A percentile compares a stretch with the other conserved stretches of the same genome.
Evolutionary conservation across 192 early-diverging fungal genomes (phyloP).

Genomic region (Coemansia sp.): DNA sequence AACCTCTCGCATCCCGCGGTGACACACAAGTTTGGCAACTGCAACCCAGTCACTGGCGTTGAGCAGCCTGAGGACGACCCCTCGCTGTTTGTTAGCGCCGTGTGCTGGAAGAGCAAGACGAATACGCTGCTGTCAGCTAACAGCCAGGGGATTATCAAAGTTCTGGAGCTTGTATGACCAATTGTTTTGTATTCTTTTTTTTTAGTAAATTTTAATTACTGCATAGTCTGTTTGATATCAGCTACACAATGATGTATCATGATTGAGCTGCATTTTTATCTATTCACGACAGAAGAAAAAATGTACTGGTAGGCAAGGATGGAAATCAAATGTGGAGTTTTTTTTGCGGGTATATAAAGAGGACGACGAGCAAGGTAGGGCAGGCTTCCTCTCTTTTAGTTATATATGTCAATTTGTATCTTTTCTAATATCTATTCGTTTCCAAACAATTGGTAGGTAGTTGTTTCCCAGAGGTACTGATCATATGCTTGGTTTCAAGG

Average conservation of each 20-base stretch:
- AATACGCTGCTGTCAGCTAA: constrained; percentile 85
- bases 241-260: background rate
- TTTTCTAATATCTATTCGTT: too few relatives aligned
- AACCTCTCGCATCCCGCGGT: constrained; percentile 75
- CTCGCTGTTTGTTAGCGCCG: constrained; percentile 84
- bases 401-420: too few relatives aligned
- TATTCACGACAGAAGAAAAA: too few relatives aligned
- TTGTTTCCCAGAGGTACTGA: too few relatives aligned
- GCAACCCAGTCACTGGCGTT: constrained; percentile 71
- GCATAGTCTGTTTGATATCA: background rate
- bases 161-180: constrained; percentile 70
- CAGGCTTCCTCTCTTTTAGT: too few relatives aligned
- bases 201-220: background rate
- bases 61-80: constrained; percentile 62
- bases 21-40: constrained; percentile 76
- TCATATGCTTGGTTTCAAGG: too few relatives aligned
- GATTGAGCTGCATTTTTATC: too few relatives aligned
- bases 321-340: too few relatives aligned
- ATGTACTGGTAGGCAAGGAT: too few relatives aligned
- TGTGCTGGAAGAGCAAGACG: constrained; percentile 87
- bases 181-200: background rate
- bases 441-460: too few relatives aligned
- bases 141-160: constrained; percentile 87
- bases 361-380: too few relatives aligned
- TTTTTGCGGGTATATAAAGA: too few relatives aligned